Base-by-base conservation (phyloP, 148 eudicot species). In the Bassia scoparia region DNA sequence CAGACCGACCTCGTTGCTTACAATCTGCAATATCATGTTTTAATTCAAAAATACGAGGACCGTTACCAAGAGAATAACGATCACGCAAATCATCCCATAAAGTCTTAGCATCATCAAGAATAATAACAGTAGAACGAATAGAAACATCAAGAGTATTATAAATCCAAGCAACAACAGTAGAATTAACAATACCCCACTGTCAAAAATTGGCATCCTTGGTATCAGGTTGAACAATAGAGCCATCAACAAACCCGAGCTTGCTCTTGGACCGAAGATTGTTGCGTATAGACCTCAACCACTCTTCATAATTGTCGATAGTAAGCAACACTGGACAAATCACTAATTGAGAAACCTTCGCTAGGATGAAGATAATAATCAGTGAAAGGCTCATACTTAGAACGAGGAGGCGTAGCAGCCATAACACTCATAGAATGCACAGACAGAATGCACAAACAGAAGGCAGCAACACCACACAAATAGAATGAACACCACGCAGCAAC, bases 171-270 rank as follows among this genome's bases (percentile, higher is more conserved):
- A 59, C 61, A 3, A 58, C 14, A 30, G 26, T 58, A 29, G 0
- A 58, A 26, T 58, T 59, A 26, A 59, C 62, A 27, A 59, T 59
- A 59, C 62, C 62, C 62, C 33, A 59, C 16, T 59, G 62, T 3
- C 9, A 3, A 30, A 8, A 59, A 59, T 59, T 33, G 7, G 34
- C 9, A 10, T 31, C 26, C 2, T 24, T 59, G 2, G 62, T 14
- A 30, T 26, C 30, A 3, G 62, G 34, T 2, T 24, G 16, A 7
- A 0, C 33, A 59, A 59, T 24, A 7, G 62, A 24, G 2, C 34
- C 62, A 27, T 26, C 33, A 59, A 59, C 27, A 59, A 59, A 59
- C 14, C 33, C 62, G 16, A 59, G 16, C 27, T 59, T 59, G 33
- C 9, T 59, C 62, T 59, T 26, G 21, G 34, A 31, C 2, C 31